Conservation (phyloP, 345 rosid species). For the Gossypium rotundifolium region DNA sequence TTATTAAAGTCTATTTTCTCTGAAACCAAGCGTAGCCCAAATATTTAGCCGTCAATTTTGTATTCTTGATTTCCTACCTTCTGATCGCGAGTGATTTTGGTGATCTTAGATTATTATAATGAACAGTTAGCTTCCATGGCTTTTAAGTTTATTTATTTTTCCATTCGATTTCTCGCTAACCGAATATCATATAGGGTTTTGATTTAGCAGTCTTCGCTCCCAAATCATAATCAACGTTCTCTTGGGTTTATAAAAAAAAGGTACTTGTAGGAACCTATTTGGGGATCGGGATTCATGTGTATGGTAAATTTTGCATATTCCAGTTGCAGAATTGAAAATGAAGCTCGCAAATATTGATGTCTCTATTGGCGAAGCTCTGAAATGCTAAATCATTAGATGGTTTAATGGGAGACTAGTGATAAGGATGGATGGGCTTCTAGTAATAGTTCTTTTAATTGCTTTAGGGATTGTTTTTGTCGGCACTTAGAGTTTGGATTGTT, state of each 20-base stretch:
- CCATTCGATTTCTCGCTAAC: neutral
- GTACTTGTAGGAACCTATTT: neutral
- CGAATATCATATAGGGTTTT: neutral
- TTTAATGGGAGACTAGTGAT: neutral
- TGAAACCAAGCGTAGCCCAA: neutral
- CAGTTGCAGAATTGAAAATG: neutral
- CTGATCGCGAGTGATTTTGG: neutral
- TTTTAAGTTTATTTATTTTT: neutral
- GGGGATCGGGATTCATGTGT: neutral
- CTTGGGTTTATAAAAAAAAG: neutral
- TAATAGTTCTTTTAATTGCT: neutral
- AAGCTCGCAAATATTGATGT: neutral
- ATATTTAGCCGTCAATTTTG: neutral
- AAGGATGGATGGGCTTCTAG: neutral
- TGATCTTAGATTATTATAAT: neutral
- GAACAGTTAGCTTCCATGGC: neutral
- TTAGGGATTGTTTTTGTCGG: neutral
- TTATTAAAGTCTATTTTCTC: neutral
- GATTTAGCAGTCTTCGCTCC: neutral
- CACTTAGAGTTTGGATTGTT: neutral
- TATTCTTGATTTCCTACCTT: neutral
- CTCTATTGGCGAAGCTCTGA: neutral
- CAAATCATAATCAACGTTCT: neutral
- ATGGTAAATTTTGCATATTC: neutral
- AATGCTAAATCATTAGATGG: neutral